A percentile compares a stretch with the other conserved stretches of the same genome.
phyloP scores from a whole-genome alignment of 495 filamentous ascomycete genomes.

The Hypoxylon trugodes region DNA sequence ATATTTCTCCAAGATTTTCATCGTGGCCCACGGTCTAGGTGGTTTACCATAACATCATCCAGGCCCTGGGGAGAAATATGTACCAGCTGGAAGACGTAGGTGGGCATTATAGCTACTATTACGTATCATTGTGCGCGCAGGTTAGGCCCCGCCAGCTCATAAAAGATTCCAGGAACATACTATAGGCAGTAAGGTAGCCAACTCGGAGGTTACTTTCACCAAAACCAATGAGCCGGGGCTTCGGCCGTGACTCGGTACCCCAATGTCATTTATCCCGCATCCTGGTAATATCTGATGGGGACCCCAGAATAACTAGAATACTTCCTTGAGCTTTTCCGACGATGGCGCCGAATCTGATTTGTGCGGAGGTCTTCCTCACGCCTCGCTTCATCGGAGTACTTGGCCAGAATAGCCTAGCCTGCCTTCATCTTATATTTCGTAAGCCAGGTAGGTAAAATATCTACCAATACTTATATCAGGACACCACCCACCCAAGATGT shows the following conservation, averaged over 20 bases:
- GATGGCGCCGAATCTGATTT: constrained; percentile 13
- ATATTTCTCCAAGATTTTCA: constrained; percentile 21
- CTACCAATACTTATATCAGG: constrained; percentile 27
- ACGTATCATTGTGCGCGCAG: not conserved
- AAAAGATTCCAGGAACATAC: constrained; percentile 1
- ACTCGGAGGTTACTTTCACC: constrained; percentile 2
- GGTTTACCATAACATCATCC: not conserved
- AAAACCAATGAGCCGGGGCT: constrained; percentile 29
- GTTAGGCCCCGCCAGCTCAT: not conserved
- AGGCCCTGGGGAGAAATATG: not conserved
- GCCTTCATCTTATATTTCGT: not conserved
- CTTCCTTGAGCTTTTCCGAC: constrained; percentile 3
- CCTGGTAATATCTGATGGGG: constrained; percentile 31
- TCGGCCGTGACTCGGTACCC: constrained; percentile 35
- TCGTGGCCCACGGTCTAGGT: not conserved
- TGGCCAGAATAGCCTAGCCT: constrained; percentile 16
- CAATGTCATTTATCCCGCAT: constrained; percentile 37
- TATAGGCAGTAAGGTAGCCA: not conserved
- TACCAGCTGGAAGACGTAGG: not conserved
- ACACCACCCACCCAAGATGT: not conserved
- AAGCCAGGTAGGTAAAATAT: no score
- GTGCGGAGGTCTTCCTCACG: not conserved
- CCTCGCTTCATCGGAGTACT: constrained; percentile 10
- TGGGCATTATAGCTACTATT: not conserved
- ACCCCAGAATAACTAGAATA: constrained; percentile 13